Evolutionary conservation across 2,329 filamentous ascomycete species (phyloP), one percentile per base, ranked within the genome.

Genomic region (Simplicillium aogashimaense): DNA sequence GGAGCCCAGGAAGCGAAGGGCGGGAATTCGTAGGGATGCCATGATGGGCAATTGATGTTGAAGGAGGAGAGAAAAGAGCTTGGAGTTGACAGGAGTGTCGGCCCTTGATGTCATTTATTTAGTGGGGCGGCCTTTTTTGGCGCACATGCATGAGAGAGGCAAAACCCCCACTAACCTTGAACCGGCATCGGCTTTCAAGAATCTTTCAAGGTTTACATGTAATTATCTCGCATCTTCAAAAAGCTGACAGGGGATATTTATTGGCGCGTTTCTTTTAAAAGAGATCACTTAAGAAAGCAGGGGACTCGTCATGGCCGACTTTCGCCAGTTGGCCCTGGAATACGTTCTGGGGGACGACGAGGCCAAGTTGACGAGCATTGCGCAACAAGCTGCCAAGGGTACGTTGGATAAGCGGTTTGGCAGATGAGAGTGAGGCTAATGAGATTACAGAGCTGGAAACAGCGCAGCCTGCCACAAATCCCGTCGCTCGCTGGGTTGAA

Each of bases 401-500:
- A 44, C 15, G 51, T 45, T 15, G 20, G 20, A 9, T 5, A 25
- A 25, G 9, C 5, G 20, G 9, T 25, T 25, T 5, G 5, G 20
- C 29, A 12, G 9, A 32, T 20, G 9, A 35, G 9, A 43, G 36
- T n/a, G n/a, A 38, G 46, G 20, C 42, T 54, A 31, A 55, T 42
- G 6, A 17, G 18, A n/a, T 4, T 16, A 14, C 31, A 71, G 69
- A 65, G 44, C 70, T 75, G 16, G 59, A 72, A 51, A 56, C 53
- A 40, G 60, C 66, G 7, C 47, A 64, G 0, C 56, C 65, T 32
- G 64, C 56, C 46, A 63, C 67, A 36, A 61, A 67, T 36, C 61
- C 67, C 3, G 61, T 76, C 34, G 69, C 68, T 13, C 67, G 70
- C 50, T 76, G 72, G 72, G 72, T 74, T 20, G 66, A 72, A 35